Percentiles rank a stretch among this genome's conserved stretches.
Conservation (phyloP, 2,329 filamentous ascomycete genomes). For the Decorospora gaudefroyi region DNA sequence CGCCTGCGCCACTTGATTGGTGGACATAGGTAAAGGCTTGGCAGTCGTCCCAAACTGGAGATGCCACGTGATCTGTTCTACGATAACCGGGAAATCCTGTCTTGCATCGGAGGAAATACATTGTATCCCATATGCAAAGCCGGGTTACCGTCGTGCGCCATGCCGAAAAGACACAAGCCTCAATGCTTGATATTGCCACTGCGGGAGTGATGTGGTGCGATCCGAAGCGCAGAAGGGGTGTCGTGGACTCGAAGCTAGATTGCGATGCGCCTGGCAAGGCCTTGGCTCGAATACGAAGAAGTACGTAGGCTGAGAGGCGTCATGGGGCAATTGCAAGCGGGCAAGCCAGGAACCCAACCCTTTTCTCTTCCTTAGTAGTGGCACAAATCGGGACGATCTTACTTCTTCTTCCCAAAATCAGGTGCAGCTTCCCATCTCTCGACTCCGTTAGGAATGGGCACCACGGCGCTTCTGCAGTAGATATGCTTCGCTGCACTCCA, state of each 20-base stretch:
- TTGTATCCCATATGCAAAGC: constrained; percentile 18
- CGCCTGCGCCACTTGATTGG: constrained; percentile 22
- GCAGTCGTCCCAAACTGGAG: constrained; percentile 20
- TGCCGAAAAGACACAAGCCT: neutral
- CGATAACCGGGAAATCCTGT: constrained; percentile 9
- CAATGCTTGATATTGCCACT: neutral
- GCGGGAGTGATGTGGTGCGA: constrained; percentile 1
- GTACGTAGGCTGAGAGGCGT: no score
- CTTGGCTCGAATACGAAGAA: constrained; percentile 8
- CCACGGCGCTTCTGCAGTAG: no score
- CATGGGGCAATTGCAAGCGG: no score
- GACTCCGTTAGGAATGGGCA: no score
- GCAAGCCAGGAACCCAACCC: no score
- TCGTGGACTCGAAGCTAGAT: constrained; percentile 10
- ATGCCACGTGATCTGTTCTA: constrained; percentile 29
- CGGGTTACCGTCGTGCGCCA: constrained; percentile 6
- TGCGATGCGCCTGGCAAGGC: constrained; percentile 10
- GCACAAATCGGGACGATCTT: no score
- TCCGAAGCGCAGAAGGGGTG: constrained; percentile 2
- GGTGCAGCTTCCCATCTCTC: no score
- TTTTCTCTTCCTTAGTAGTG: no score
- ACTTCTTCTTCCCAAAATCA: no score
- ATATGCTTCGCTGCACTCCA: no score
- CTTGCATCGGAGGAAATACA: constrained; percentile 28
- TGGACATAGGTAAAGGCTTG: constrained; percentile 20